These are phyloP conservation scores for Geosmithia putterillii DNA, from an alignment of 2,329 filamentous ascomycete species.

Conservation along the genomic window DNA sequence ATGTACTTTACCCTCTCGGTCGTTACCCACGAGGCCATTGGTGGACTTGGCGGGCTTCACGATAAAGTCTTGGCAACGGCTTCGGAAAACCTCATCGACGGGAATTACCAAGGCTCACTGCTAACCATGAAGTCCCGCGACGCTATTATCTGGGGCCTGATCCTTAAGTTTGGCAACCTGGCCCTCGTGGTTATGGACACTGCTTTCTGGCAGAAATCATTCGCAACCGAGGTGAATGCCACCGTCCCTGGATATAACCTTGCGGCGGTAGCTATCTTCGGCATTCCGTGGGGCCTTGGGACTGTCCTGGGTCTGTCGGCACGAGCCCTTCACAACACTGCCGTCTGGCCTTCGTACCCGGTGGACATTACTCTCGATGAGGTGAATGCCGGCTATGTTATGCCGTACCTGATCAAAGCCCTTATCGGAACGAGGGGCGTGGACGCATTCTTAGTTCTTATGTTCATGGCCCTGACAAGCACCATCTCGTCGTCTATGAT, in stretches of 20 bases:
- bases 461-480: conserved; percentile 84
- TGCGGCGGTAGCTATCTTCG: conserved; percentile 73
- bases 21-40: conserved; percentile 53
- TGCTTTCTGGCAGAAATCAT: conserved; percentile 80
- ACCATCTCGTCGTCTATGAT: conserved; percentile 74
- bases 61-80: conserved; percentile 59
- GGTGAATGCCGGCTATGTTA: conserved; percentile 64
- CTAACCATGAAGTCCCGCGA: conserved; percentile 70
- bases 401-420: conserved; percentile 69
- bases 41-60: conserved; percentile 61
- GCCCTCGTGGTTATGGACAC: conserved; percentile 70
- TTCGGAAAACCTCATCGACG: conserved; percentile 54
- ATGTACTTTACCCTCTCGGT: conserved; percentile 65
- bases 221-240: conserved; percentile 67
- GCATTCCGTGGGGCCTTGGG: conserved; percentile 72
- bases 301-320: conserved; percentile 74
- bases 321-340: conserved; percentile 60
- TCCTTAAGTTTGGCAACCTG: conserved; percentile 52
- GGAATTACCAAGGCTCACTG: conserved; percentile 67
- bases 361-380: conserved; percentile 56
- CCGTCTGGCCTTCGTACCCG: conserved; percentile 56
- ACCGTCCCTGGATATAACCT: conserved; percentile 77
- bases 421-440: conserved; percentile 68
- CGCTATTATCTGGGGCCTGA: conserved; percentile 38
- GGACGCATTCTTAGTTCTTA: conserved; percentile 58